A percentile compares a stretch with the other conserved stretches of the same genome.
Evolutionary conservation across 495 filamentous ascomycete genomes (phyloP).

Genomic region (Annulohypoxylon maeteangense): DNA sequence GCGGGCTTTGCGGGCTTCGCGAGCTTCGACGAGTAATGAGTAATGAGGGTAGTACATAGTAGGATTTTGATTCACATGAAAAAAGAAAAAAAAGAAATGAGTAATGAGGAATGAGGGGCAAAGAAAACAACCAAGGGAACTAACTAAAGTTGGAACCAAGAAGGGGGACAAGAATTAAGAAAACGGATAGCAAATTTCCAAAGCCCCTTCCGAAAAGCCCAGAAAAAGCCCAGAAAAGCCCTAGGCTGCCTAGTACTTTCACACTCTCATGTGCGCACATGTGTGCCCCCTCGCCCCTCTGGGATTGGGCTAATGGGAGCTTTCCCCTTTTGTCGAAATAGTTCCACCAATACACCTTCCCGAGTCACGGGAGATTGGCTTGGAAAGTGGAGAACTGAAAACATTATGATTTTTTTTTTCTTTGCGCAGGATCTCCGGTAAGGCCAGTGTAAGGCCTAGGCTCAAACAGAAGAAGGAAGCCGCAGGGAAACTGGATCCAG

Average conservation of each 20-base stretch:
- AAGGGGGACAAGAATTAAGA: constrained; percentile 16
- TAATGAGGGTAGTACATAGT: background rate
- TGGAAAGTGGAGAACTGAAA: constrained; percentile 1
- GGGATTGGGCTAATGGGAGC: constrained; percentile 27
- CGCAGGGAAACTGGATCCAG: background rate
- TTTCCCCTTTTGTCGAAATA: constrained; percentile 12
- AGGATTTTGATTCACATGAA: constrained; percentile 24
- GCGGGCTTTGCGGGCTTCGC: background rate
- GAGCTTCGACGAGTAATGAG: constrained; percentile 13
- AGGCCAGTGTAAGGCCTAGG: background rate
- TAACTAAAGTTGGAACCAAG: background rate
- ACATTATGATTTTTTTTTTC: background rate
- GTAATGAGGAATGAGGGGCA: constrained; percentile 30
- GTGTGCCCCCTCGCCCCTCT: constrained; percentile 9
- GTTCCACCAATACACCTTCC: constrained; percentile 36
- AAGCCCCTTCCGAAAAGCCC: constrained; percentile 12
- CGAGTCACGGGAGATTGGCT: constrained; percentile 19
- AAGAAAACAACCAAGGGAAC: constrained; percentile 4
- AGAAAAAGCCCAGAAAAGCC: background rate
- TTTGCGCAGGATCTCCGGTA: background rate
- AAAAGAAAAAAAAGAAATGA: constrained; percentile 28
- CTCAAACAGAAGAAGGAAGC: background rate
- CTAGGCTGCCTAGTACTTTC: background rate
- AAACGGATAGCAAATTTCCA: constrained; percentile 39
- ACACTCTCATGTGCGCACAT: background rate